A percentile compares a stretch with the other conserved stretches of the same genome.
Evolutionary conservation across 805 yeast species (phyloP).

Genomic region (Yueomyces sinensis): DNA sequence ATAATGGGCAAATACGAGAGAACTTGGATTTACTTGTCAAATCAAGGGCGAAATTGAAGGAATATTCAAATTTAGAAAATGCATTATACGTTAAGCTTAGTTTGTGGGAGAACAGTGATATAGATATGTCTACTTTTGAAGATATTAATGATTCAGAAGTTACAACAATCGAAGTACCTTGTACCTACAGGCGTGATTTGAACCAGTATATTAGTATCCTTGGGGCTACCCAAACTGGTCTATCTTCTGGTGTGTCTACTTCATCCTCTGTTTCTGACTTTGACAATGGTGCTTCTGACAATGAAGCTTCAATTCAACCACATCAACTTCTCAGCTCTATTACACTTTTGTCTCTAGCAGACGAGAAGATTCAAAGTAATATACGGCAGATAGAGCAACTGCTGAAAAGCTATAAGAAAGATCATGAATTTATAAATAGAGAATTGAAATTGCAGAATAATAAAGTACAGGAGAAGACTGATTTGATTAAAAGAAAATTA

Average conservation of each 20-base stretch:
- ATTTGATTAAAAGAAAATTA: conserved; percentile 6
- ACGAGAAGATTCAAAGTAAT: conserved; percentile 5
- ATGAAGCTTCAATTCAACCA: neutral
- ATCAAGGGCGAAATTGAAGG: conserved; percentile 6
- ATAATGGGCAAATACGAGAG: conserved; percentile 14
- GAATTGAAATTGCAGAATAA: conserved; percentile 10
- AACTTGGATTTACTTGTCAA: conserved; percentile 8
- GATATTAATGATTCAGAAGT: neutral
- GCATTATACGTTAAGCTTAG: conserved; percentile 3
- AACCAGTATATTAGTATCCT: conserved; percentile 15
- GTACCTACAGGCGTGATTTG: conserved; percentile 8
- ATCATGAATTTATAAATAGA: conserved; percentile 11
- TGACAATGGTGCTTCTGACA: neutral
- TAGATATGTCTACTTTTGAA: neutral
- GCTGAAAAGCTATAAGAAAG: conserved; percentile 13
- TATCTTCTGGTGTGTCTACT: conserved; percentile 2
- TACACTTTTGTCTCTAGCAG: conserved; percentile 4
- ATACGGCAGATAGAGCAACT: conserved; percentile 11
- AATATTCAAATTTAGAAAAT: conserved; percentile 4
- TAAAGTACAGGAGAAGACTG: conserved; percentile 7
- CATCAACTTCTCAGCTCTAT: conserved; percentile 3
- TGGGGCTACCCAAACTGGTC: conserved; percentile 13
- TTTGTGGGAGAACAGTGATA: conserved; percentile 3
- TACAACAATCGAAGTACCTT: neutral
- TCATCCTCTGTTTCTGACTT: neutral